Percentiles rank a stretch among this genome's conserved stretches.
Conservation (phyloP, 2,329 filamentous ascomycete genomes). For the Paramyrothecium roridum region DNA sequence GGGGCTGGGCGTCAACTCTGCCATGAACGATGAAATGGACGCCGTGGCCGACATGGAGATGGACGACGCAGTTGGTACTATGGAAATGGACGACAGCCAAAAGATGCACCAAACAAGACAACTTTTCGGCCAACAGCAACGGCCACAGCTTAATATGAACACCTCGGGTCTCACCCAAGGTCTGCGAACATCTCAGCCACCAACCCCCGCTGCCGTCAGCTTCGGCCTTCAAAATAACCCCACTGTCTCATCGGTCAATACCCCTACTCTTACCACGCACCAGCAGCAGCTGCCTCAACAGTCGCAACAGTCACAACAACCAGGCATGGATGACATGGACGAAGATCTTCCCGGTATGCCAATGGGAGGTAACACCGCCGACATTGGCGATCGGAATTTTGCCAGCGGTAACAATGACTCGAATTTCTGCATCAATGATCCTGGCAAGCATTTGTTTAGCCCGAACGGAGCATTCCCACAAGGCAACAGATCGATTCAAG, state of each 20-base stretch:
- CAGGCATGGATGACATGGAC: conserved; percentile 63
- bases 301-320: conserved; percentile 54
- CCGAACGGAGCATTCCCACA: conserved; percentile 71
- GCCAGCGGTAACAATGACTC: conserved; percentile 42
- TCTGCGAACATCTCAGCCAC: conserved; percentile 79
- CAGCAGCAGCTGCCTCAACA: conserved; percentile 65
- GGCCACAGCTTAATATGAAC: conserved; percentile 75
- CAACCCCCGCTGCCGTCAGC: conserved; percentile 74
- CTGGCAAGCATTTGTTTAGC: conserved; percentile 89
- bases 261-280: conserved; percentile 81
- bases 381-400: conserved; percentile 51
- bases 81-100: conserved; percentile 62
- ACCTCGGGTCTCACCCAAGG: conserved; percentile 74
- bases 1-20: conserved; percentile 38
- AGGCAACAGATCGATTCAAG: conserved; percentile 61
- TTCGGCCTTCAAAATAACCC: conserved; percentile 89
- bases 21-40: conserved; percentile 65
- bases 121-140: conserved; percentile 61
- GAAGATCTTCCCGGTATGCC: conserved; percentile 65
- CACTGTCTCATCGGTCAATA: conserved; percentile 95
- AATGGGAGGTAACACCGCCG: conserved; percentile 54
- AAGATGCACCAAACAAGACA: conserved; percentile 68
- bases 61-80: conserved; percentile 73
- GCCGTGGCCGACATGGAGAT: conserved; percentile 94
- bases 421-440: conserved; percentile 78